Conservation (phyloP, 1,139 yeast species). For the Scheffersomyces lignicola region DNA sequence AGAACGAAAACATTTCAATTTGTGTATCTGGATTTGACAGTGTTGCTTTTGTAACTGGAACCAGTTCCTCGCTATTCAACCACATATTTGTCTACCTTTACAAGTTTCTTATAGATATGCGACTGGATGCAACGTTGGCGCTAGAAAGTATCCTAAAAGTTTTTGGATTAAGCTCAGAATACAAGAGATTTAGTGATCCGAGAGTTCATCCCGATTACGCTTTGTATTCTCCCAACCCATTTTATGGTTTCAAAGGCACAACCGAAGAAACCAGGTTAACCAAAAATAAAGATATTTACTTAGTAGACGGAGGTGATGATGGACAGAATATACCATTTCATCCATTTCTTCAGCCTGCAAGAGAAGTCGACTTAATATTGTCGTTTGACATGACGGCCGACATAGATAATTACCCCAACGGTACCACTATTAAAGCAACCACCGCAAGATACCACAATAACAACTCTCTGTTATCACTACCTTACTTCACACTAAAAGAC, state of each 20-base stretch:
- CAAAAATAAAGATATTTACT: slow-evolving; percentile 23
- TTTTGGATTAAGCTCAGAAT: slow-evolving; percentile 44
- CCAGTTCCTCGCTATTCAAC: slow-evolving; percentile 72
- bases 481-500: slow-evolving; percentile 15
- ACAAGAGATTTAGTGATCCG: slow-evolving; percentile 21
- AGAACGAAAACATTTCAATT: slow-evolving; percentile 21
- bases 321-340: slow-evolving; percentile 46
- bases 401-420: slow-evolving; percentile 39
- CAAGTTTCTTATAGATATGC: slow-evolving; percentile 37
- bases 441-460: slow-evolving; percentile 23
- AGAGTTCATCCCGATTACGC: slow-evolving; percentile 64
- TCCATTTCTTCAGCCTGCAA: slow-evolving; percentile 29
- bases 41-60: slow-evolving; percentile 70
- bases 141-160: slow-evolving; percentile 43
- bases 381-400: slow-evolving; percentile 44
- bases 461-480: slow-evolving; percentile 14
- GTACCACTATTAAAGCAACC: slow-evolving; percentile 25
- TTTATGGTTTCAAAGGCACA: slow-evolving; percentile 30
- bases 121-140: slow-evolving; percentile 40
- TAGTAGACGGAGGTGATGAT: slow-evolving; percentile 48
- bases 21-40: slow-evolving; percentile 68
- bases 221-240: slow-evolving; percentile 75
- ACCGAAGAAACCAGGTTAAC: slow-evolving; percentile 10
- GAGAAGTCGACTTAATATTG: slow-evolving; percentile 34
- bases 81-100: slow-evolving; percentile 50